phyloP scores from a whole-genome alignment of 257 asterid species.

The Verbena officinalis region DNA sequence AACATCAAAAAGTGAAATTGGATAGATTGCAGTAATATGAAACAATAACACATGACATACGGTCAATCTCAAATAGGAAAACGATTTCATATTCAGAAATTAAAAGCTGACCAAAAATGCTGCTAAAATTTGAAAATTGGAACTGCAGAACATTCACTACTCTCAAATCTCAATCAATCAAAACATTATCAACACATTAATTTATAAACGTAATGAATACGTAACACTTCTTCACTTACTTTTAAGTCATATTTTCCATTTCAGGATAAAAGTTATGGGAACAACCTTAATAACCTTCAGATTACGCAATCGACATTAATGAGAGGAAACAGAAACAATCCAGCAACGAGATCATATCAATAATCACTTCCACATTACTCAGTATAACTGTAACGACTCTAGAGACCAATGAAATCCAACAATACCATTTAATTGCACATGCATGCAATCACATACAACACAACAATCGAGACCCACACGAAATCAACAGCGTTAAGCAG shows the following conservation, averaged over 20 bases:
- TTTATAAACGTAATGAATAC: neutral
- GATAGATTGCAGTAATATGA: neutral
- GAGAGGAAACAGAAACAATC: neutral
- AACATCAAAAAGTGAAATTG: constrained; percentile 15
- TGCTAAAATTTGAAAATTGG: neutral
- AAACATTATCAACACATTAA: neutral
- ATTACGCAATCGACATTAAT: neutral
- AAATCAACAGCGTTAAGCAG: neutral
- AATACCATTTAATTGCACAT: constrained; percentile 6
- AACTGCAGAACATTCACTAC: neutral
- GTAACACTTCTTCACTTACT: neutral
- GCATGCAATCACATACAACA: constrained; percentile 29
- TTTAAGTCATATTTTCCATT: neutral
- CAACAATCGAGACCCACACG: neutral
- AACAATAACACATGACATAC: no score
- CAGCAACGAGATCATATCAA: neutral
- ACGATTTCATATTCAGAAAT: no score
- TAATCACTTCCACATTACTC: neutral
- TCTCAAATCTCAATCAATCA: neutral
- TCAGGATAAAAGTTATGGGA: neutral
- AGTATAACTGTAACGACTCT: neutral
- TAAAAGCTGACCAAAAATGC: neutral
- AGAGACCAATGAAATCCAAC: neutral
- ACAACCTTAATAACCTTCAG: neutral
- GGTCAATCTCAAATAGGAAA: no score